Conservation (phyloP, 345 rosid species). For the Arabidopsis suecica region DNA sequence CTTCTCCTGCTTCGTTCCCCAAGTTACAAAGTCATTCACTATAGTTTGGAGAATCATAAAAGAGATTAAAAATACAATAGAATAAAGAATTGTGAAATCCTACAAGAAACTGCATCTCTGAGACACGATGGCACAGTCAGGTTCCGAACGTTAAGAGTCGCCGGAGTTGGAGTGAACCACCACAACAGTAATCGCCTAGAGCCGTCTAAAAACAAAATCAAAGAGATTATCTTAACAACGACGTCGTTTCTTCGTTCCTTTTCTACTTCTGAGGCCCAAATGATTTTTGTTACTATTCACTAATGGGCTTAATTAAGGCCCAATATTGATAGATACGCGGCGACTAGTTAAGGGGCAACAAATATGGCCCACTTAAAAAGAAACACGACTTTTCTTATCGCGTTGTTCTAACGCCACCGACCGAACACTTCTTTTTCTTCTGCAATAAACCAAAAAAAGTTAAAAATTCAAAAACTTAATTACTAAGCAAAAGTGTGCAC, state of each 20-base stretch:
- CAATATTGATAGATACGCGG: slow-evolving; percentile 14
- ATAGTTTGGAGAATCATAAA: background rate
- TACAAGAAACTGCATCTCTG: slow-evolving; percentile 42
- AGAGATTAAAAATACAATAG: background rate
- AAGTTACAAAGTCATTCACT: background rate
- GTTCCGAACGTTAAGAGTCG: background rate
- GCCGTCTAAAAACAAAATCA: background rate
- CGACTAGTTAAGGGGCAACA: background rate
- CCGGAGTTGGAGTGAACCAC: slow-evolving; percentile 34
- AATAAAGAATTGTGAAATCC: background rate
- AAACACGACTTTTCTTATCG: slow-evolving; percentile 21
- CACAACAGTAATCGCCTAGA: slow-evolving; percentile 1
- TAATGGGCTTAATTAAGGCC: slow-evolving; percentile 11
- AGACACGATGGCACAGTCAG: background rate
- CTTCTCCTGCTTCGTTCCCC: slow-evolving; percentile 47
- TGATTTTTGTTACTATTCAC: background rate
- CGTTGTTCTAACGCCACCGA: slow-evolving; percentile 49
- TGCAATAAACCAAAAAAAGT: background rate
- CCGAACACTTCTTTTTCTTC: slow-evolving; percentile 21
- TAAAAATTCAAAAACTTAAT: background rate
- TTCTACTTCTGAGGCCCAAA: background rate
- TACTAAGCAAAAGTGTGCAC: slow-evolving; percentile 30
- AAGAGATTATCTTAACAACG: background rate
- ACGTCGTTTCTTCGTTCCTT: background rate
- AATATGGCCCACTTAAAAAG: background rate